Evolutionary conservation across 2,329 filamentous ascomycete genomes (phyloP).

Genomic region (Cordyceps javanica): DNA sequence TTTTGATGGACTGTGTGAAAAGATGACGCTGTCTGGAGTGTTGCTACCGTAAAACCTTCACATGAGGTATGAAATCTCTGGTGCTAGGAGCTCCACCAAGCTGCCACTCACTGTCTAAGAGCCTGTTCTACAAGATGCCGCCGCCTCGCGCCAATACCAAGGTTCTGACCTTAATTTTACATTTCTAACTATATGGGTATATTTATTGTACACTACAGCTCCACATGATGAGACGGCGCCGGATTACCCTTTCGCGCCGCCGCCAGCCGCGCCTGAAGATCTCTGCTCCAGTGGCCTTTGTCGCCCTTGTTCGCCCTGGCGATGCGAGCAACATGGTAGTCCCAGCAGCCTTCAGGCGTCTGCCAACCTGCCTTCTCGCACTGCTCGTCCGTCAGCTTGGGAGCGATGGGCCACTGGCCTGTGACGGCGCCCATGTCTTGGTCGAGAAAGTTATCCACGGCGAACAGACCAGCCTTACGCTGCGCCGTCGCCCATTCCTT

Average conservation of each 20-base stretch:
- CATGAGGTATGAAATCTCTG: constrained; percentile 10
- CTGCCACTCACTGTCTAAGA: background rate
- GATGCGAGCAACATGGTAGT: constrained; percentile 42
- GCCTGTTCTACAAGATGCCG: background rate
- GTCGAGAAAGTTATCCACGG: constrained; percentile 62
- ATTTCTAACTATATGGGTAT: background rate
- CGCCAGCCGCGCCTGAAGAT: constrained; percentile 31
- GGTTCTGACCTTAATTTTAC: background rate
- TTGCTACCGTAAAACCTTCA: no score
- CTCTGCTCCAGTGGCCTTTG: constrained; percentile 40
- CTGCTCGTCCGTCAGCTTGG: constrained; percentile 27
- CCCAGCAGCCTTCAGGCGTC: constrained; percentile 51
- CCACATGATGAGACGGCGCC: constrained; percentile 20
- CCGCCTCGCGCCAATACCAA: background rate
- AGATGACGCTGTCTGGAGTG: background rate
- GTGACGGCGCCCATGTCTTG: constrained; percentile 53
- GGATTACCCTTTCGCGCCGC: constrained; percentile 24
- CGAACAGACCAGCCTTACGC: constrained; percentile 50
- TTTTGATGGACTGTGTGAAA: background rate
- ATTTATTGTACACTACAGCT: constrained; percentile 25
- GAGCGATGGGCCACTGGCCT: constrained; percentile 47
- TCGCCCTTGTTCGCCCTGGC: constrained; percentile 30
- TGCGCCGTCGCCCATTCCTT: constrained; percentile 44
- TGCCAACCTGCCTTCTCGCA: constrained; percentile 28
- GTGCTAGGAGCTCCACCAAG: constrained; percentile 8